Percentiles rank a stretch among this genome's conserved stretches.
Evolutionary conservation across 495 filamentous ascomycete species (phyloP).

Genomic region (Oleoguttula mirabilis): DNA sequence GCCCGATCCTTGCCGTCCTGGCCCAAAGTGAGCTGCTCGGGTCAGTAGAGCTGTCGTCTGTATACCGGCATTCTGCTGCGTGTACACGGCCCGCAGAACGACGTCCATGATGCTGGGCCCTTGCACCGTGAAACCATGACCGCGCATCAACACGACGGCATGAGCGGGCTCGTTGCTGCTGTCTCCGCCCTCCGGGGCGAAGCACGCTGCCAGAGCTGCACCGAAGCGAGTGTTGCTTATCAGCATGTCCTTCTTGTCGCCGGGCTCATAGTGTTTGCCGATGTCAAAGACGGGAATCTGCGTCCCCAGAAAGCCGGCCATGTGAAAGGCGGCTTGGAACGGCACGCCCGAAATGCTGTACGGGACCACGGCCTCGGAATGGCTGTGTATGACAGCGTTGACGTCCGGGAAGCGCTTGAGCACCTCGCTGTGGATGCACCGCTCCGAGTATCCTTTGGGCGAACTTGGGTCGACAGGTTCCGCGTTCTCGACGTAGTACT

Average conservation of each 20-base stretch:
- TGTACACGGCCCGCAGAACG: conserved; percentile 37
- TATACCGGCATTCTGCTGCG: conserved; percentile 34
- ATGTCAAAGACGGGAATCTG: conserved; percentile 30
- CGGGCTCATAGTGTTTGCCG: conserved; percentile 17
- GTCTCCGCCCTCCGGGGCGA: conserved; percentile 4
- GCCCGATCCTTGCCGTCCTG: conserved; percentile 4
- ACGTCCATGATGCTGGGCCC: conserved; percentile 31
- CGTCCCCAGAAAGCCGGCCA: conserved; percentile 24
- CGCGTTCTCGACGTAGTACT: conserved; percentile 33
- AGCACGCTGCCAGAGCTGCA: conserved; percentile 22
- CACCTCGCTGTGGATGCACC: conserved; percentile 43
- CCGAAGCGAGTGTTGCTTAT: conserved; percentile 31
- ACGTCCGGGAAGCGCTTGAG: conserved; percentile 33
- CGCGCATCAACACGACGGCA: conserved; percentile 36
- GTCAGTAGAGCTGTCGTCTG: conserved; percentile 26
- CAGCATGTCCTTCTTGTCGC: conserved; percentile 32
- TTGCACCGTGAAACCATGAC: conserved; percentile 38
- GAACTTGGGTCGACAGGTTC: conserved; percentile 28
- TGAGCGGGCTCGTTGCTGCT: conserved; percentile 15
- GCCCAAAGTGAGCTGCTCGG: conserved; percentile 10
- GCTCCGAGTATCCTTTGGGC: conserved; percentile 32
- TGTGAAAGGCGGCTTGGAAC: conserved; percentile 31
- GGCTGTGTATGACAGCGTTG: conserved; percentile 38
- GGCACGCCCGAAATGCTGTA: conserved; percentile 33
- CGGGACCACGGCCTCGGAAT: conserved; percentile 36